Base-by-base conservation (phyloP, 345 rosid species). In the Ceriops decandra region DNA sequence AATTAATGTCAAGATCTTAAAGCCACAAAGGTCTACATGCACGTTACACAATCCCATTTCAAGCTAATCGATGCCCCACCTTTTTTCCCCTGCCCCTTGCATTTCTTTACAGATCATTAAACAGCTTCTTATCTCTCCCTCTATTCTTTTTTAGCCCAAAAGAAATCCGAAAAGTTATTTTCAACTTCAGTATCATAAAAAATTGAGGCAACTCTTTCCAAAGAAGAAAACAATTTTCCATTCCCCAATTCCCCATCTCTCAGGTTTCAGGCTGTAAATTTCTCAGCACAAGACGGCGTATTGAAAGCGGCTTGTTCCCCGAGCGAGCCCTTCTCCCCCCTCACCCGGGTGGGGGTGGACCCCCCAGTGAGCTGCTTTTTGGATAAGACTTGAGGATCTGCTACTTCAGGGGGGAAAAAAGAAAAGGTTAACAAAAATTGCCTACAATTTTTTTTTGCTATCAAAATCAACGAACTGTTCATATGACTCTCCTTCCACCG, bases 191-290 rank as follows among this genome's bases (percentile, higher is more conserved):
- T 53, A 19, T 32, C 33, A 22, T n/a, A 38, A 60, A 49, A 60
- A 52, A 53, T 24, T 31, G 38, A 31, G 47, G 22, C 52, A 20
- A 49, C 68, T 62, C 62, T 70, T 22, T 54, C 21, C 1, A 7
- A 2, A 15, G 15, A 15, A 15, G 0, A 9, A 9, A 38, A 4
- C 4, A 11, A 13, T 13, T 11, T 42, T 19, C 49, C 49, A 42
- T 3, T 42, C 49, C 49, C 49, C 49, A 3, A 13, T 3, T 13
- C 2, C 49, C 42, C 2, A 0, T 54, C 66, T 77, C 58, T 64
- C 64, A 31, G 64, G 52, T 63, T 67, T 74, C 77, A 67, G 52
- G 53, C 35, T 4, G 5, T 51, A 65, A 31, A 32, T 51, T 4
- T 31, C 52, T 47, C 11, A 17, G 24, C 56, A 9, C 57, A 42